Conservation (phyloP, 2,329 filamentous ascomycete genomes). For the Pseudogymnoascus sp. region DNA sequence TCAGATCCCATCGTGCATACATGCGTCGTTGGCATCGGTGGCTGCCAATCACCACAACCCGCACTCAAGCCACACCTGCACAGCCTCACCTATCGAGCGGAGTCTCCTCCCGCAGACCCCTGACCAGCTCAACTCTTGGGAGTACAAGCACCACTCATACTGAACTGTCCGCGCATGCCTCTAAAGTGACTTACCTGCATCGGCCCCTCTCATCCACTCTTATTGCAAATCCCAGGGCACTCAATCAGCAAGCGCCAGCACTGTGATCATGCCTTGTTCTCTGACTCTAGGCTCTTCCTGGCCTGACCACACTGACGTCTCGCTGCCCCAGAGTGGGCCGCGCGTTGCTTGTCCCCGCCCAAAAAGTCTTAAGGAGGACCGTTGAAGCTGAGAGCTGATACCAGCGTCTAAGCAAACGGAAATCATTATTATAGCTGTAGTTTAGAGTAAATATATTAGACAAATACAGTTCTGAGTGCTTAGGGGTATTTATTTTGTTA, state of each 20-base stretch:
- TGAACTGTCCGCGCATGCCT: neutral
- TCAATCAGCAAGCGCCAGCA: conserved; percentile 8
- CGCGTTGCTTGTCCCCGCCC: neutral
- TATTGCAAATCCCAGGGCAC: neutral
- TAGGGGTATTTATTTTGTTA: too few species aligned
- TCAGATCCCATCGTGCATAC: neutral
- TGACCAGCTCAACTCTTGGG: neutral
- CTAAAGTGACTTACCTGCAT: neutral
- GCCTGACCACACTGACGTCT: neutral
- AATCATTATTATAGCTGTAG: too few species aligned
- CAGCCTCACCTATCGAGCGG: conserved; percentile 3
- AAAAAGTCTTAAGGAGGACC: too few species aligned
- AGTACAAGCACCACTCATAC: neutral
- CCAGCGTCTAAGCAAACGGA: too few species aligned
- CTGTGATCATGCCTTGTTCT: neutral
- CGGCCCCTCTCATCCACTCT: neutral
- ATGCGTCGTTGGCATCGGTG: neutral
- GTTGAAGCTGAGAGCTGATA: too few species aligned
- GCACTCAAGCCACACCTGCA: neutral
- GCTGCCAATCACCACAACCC: neutral
- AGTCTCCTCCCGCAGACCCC: neutral
- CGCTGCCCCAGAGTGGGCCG: conserved; percentile 1
- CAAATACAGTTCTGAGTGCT: too few species aligned
- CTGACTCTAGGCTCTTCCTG: neutral
- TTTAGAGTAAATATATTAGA: too few species aligned